These are phyloP conservation scores for Tuber borchii DNA, from an alignment of 495 filamentous ascomycete species.

Conservation along the genomic window DNA sequence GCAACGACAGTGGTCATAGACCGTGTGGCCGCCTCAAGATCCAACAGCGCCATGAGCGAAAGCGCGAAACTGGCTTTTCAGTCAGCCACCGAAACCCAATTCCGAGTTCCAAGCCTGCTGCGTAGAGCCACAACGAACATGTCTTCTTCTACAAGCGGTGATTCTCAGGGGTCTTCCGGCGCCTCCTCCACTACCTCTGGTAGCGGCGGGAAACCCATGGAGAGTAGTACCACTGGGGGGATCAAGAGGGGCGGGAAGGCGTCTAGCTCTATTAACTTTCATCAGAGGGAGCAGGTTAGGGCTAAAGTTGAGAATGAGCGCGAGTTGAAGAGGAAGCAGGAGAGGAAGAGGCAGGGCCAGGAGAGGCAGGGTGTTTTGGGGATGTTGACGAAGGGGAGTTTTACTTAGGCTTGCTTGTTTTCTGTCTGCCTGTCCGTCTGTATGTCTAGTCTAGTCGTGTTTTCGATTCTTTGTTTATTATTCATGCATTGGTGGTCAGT, in stretches of 20 bases:
- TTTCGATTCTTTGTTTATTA: not conserved
- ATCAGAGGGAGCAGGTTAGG: conserved; percentile 62
- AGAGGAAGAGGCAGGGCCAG: conserved; percentile 57
- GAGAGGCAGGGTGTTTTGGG: conserved; percentile 46
- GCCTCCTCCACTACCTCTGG: conserved; percentile 40
- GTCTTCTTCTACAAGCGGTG: conserved; percentile 47
- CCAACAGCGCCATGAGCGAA: conserved; percentile 43
- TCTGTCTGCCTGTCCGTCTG: not conserved
- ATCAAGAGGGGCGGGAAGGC: conserved; percentile 62
- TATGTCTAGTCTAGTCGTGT: not conserved
- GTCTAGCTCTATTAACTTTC: conserved; percentile 67
- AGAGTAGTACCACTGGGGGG: conserved; percentile 47
- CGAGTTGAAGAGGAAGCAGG: conserved; percentile 58
- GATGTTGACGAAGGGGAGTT: conserved; percentile 26
- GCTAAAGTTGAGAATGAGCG: conserved; percentile 55
- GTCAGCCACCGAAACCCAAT: conserved; percentile 47
- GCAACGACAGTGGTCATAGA: conserved; percentile 58
- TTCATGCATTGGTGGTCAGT: not conserved
- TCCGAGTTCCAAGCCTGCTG: conserved; percentile 72
- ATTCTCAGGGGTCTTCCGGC: conserved; percentile 38
- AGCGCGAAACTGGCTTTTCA: conserved; percentile 56
- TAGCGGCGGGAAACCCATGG: conserved; percentile 43
- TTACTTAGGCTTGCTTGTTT: conserved; percentile 11
- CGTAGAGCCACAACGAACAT: conserved; percentile 66
- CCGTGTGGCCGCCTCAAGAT: conserved; percentile 56